Conservation (phyloP, 306 rosid genomes). For the Quercus cerris region DNA sequence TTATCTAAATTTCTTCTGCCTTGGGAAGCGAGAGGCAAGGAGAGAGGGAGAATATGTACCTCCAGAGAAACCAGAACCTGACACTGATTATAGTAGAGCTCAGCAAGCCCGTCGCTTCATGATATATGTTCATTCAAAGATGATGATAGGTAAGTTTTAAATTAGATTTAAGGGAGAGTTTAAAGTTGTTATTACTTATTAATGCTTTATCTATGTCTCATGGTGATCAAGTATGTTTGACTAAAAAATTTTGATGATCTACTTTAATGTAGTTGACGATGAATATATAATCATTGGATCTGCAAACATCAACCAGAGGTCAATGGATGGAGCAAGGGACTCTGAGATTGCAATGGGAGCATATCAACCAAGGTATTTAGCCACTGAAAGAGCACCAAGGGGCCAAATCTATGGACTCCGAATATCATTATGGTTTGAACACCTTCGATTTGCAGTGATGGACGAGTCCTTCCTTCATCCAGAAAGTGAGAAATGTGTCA, state of each 20-base stretch:
- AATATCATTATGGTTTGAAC: constrained; percentile 65
- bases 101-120: constrained; percentile 70
- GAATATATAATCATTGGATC: constrained; percentile 92
- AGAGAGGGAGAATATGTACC: constrained; percentile 42
- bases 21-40: constrained; percentile 55
- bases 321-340: constrained; percentile 93
- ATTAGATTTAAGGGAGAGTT: not conserved
- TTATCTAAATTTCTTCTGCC: constrained; percentile 78
- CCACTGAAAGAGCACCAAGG: constrained; percentile 22
- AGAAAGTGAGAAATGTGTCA: constrained; percentile 21
- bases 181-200: too few relatives aligned
- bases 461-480: not conserved
- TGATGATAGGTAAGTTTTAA: constrained; percentile 77
- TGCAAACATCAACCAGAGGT: constrained; percentile 87
- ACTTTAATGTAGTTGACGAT: constrained; percentile 60
- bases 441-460: not conserved
- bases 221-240: not conserved
- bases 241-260: too few relatives aligned
- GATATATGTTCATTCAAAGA: constrained; percentile 96
- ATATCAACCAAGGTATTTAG: constrained; percentile 55
- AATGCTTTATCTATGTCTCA: too few relatives aligned
- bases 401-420: constrained; percentile 67
- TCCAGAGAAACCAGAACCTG: constrained; percentile 51
- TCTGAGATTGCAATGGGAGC: constrained; percentile 91
- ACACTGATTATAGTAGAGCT: constrained; percentile 58